Percentiles rank a stretch among this genome's conserved stretches.
Evolutionary conservation across 2,329 filamentous ascomycete species (phyloP).

Genomic region (Claviceps purpurea): DNA sequence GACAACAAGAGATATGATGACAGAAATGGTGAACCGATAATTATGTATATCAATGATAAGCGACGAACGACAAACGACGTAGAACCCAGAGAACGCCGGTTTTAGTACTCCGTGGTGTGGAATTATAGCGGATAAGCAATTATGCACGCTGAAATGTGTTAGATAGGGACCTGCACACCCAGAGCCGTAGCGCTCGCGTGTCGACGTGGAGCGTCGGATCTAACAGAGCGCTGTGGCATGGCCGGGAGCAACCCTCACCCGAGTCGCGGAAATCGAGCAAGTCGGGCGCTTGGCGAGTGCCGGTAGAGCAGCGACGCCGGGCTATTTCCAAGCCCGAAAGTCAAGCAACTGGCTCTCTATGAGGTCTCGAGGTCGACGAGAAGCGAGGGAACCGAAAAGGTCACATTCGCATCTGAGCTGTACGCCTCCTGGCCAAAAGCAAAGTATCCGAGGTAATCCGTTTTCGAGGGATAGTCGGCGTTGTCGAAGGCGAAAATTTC

Average conservation of each 20-base stretch:
- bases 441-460: slow-evolving; percentile 37
- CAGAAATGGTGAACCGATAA: no score
- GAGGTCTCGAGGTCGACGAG: slow-evolving; percentile 3
- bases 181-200: background rate
- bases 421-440: slow-evolving; percentile 39
- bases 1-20: no score
- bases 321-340: background rate
- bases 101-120: no score
- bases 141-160: background rate
- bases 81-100: no score
- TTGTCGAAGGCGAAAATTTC: slow-evolving; percentile 22
- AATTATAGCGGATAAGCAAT: no score
- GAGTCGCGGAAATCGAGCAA: background rate
- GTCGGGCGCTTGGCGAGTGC: background rate
- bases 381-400: slow-evolving; percentile 21
- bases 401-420: slow-evolving; percentile 28
- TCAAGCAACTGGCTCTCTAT: background rate
- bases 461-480: slow-evolving; percentile 21
- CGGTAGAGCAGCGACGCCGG: background rate
- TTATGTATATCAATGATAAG: no score
- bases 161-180: background rate
- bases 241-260: background rate
- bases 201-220: background rate
- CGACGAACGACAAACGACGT: no score
- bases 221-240: background rate